Evolutionary conservation across 306 rosid genomes (phyloP).

Genomic region (Prunus mume): DNA sequence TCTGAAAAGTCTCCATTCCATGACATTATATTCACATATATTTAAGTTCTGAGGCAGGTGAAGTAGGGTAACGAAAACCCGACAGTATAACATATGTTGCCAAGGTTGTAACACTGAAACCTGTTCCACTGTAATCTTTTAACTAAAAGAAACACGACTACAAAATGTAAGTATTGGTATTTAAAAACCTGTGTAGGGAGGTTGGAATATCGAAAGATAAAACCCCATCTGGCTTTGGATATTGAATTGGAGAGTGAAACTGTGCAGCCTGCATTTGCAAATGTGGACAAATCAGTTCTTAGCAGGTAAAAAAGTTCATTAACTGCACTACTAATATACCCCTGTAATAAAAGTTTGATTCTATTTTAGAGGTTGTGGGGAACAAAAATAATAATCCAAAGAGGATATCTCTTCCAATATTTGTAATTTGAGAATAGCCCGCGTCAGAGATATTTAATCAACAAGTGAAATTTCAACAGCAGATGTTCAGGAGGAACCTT

Average conservation of each 20-base stretch:
- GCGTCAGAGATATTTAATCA: too few species aligned
- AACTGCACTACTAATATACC: neutral
- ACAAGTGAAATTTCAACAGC: too few species aligned
- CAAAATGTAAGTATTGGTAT: slow-evolving; percentile 6
- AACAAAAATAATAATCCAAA: slow-evolving; percentile 6
- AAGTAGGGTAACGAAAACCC: neutral
- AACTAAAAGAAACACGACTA: neutral
- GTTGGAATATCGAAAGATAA: slow-evolving; percentile 83
- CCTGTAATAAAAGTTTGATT: neutral
- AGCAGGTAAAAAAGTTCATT: neutral
- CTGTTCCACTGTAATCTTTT: neutral
- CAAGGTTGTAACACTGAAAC: neutral
- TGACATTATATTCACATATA: neutral
- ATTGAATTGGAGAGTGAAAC: slow-evolving; percentile 66
- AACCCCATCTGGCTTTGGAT: slow-evolving; percentile 85
- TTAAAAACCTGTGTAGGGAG: slow-evolving; percentile 83
- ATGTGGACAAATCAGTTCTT: slow-evolving; percentile 8
- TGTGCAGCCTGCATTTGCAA: slow-evolving; percentile 50
- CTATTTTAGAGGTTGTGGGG: neutral
- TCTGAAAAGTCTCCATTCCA: neutral
- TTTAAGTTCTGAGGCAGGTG: neutral
- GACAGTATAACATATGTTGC: neutral
- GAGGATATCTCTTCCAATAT: neutral
- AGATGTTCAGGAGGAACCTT: neutral
- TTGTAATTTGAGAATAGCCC: neutral